phyloP scores from a whole-genome alignment of 2,329 filamentous ascomycete species.

The Sclerotinia nivalis region DNA sequence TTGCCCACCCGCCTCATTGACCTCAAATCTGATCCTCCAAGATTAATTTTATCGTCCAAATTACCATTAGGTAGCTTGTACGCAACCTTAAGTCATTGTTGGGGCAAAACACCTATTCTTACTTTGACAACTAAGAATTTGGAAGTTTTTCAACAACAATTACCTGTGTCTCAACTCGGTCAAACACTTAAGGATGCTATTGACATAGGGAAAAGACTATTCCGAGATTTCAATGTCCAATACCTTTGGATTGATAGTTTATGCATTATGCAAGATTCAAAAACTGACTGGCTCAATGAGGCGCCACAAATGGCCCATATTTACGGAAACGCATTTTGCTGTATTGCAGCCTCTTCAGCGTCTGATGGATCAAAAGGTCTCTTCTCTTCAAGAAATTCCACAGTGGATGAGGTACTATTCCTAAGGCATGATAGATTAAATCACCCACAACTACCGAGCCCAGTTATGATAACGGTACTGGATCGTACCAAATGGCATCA shows the following conservation, averaged over 20 bases:
- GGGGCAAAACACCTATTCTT: conserved; percentile 12
- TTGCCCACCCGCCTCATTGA: conserved; percentile 5
- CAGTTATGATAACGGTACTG: neutral
- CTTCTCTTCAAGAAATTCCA: conserved; percentile 4
- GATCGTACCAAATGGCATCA: neutral
- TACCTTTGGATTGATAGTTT: conserved; percentile 25
- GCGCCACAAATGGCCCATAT: neutral
- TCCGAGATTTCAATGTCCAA: neutral
- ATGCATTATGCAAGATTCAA: conserved; percentile 23
- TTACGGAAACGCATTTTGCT: conserved; percentile 12
- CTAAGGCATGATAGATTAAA: neutral
- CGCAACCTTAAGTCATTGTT: conserved; percentile 21
- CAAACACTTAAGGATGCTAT: neutral
- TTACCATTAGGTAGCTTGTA: neutral
- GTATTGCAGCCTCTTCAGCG: conserved; percentile 13
- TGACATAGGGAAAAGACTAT: neutral
- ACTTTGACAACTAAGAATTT: conserved; percentile 10
- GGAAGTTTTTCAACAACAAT: conserved; percentile 1
- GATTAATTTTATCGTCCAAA: neutral
- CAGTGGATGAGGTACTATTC: neutral
- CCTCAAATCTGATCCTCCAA: neutral
- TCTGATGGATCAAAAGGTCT: conserved; percentile 8
- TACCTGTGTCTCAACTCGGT: neutral
- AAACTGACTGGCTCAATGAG: conserved; percentile 20
- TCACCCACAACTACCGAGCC: neutral